These are phyloP conservation scores for Lodderomyces elongisporus DNA, from an alignment of 1,139 yeast species.

Conservation along the genomic window DNA sequence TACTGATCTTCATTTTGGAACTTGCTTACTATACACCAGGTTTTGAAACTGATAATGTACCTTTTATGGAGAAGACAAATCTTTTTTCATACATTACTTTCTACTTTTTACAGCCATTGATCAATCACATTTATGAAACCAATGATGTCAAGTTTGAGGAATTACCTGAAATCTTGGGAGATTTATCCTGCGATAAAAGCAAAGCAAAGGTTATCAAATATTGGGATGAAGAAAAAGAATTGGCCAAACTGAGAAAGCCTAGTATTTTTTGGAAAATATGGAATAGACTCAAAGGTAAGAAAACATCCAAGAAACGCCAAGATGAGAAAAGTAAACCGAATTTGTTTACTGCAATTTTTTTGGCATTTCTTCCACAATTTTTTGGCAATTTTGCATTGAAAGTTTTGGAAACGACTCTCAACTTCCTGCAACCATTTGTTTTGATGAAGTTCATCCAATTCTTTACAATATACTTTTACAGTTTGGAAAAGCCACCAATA, in stretches of 20 bases:
- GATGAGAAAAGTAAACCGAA: conserved; percentile 9
- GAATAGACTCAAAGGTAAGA: conserved; percentile 8
- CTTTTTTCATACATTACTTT: conserved; percentile 20
- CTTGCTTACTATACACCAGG: conserved; percentile 38
- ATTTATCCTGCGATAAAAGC: conserved; percentile 11
- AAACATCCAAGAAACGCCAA: conserved; percentile 1
- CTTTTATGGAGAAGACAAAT: conserved; percentile 18
- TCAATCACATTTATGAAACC: conserved; percentile 18
- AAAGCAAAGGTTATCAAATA: conserved; percentile 9
- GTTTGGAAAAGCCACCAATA: conserved; percentile 16
- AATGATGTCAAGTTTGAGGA: conserved; percentile 20
- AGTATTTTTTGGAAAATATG: conserved; percentile 7
- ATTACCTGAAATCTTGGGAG: conserved; percentile 16
- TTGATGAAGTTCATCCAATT: conserved; percentile 28
- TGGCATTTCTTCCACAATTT: conserved; percentile 9
- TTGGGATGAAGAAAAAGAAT: conserved; percentile 9
- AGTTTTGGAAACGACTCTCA: conserved; percentile 18
- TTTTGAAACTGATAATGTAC: conserved; percentile 33
- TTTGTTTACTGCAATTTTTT: conserved; percentile 9
- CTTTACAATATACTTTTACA: conserved; percentile 15
- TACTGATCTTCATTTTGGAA: conserved; percentile 35
- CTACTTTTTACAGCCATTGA: conserved; percentile 23
- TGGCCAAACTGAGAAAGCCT: conserved; percentile 4
- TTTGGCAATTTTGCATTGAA: conserved; percentile 14
- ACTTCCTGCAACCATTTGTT: conserved; percentile 27